Conservation (phyloP, 257 asterid species). For the Buddleja alternifolia region DNA sequence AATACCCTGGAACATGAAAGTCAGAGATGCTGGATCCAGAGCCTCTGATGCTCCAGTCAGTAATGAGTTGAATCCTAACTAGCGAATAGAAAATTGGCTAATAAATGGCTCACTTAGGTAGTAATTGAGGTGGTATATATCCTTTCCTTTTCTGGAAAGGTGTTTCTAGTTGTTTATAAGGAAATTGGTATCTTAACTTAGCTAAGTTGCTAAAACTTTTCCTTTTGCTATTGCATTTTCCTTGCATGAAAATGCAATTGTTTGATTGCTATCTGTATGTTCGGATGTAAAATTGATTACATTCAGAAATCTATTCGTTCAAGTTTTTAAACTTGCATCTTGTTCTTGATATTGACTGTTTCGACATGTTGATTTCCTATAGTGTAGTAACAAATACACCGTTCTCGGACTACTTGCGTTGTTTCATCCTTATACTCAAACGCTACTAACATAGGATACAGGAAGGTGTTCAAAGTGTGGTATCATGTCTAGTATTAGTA, state of each 20-base stretch:
- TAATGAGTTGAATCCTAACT: background rate
- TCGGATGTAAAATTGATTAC: background rate
- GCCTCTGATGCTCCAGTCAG: background rate
- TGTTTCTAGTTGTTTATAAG: background rate
- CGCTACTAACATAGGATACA: background rate
- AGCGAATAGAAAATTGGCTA: background rate
- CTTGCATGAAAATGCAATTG: slow-evolving; percentile 2
- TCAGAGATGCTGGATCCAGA: background rate
- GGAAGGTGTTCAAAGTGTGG: slow-evolving; percentile 16
- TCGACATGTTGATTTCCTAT: background rate
- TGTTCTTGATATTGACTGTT: background rate
- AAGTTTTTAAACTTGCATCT: slow-evolving; percentile 1
- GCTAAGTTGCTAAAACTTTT: background rate
- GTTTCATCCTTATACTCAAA: background rate
- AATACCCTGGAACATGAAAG: background rate
- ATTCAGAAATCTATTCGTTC: background rate
- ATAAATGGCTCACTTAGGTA: background rate
- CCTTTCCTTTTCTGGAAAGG: background rate
- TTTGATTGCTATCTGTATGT: background rate
- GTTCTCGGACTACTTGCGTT: background rate
- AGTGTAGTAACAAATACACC: background rate
- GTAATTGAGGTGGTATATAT: background rate
- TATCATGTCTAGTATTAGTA: background rate
- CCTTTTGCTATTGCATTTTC: slow-evolving; percentile 1
- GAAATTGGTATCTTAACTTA: background rate